Conservation (phyloP, 139 green algal genomes). For the Ettlia oleoabundans region DNA sequence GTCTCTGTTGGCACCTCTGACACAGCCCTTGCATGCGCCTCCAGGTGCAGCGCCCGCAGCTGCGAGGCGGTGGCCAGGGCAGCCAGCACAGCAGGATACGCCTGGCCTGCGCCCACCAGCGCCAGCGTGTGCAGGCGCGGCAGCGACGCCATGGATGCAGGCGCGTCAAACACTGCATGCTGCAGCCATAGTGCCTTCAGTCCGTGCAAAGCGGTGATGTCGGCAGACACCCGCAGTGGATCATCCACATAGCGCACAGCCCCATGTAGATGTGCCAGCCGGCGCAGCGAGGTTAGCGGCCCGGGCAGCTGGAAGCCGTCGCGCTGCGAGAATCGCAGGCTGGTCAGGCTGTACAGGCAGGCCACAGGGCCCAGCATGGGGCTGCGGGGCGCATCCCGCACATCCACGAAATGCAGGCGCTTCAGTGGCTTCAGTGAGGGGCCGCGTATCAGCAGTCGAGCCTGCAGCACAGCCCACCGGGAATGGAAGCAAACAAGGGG, state of each 20-base stretch:
- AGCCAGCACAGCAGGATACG: background rate
- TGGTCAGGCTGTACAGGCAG: background rate
- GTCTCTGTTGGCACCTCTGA: slow-evolving; percentile 5
- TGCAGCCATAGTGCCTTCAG: slow-evolving; percentile 24
- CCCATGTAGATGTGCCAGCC: slow-evolving; percentile 1
- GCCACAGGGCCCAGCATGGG: background rate
- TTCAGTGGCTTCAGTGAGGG: background rate
- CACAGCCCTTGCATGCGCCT: slow-evolving; percentile 2
- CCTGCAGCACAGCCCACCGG: background rate
- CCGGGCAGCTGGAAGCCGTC: slow-evolving; percentile 22
- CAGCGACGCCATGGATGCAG: background rate
- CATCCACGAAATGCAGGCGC: slow-evolving; percentile 6
- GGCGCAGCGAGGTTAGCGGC: background rate
- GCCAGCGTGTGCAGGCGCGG: slow-evolving; percentile 6
- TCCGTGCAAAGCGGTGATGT: background rate
- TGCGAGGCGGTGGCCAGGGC: background rate
- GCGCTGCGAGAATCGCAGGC: slow-evolving; percentile 10
- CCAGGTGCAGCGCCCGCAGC: slow-evolving; percentile 14
- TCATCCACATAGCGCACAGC: slow-evolving; percentile 14
- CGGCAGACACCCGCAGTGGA: background rate
- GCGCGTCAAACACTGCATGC: slow-evolving; percentile 6
- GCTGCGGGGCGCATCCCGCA: background rate
- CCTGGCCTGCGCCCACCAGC: background rate
- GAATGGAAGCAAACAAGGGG: background rate
- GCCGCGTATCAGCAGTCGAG: background rate